Evolutionary conservation across 495 filamentous ascomycete species (phyloP).

Genomic region (Peziza echinospora): DNA sequence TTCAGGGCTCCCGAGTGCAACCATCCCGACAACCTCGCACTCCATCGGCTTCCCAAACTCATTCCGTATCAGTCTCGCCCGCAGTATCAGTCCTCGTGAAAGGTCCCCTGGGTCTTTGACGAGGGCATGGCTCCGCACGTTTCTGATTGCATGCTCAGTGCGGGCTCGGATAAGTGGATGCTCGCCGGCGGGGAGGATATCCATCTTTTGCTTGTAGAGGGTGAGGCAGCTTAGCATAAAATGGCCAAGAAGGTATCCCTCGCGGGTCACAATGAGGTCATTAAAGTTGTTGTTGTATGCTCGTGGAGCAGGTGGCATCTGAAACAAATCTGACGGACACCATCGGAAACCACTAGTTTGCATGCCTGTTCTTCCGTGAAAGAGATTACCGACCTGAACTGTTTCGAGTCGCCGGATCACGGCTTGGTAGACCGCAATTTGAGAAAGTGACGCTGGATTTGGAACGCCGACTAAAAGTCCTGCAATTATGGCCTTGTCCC

Average conservation of each 20-base stretch:
- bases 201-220: not conserved
- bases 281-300: not conserved
- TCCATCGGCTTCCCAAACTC: too few species aligned
- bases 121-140: not conserved
- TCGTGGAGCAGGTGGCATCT: not conserved
- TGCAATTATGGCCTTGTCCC: conserved; percentile 14
- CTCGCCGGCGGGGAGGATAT: conserved; percentile 1
- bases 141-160: conserved; percentile 1
- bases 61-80: not conserved
- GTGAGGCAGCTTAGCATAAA: too few species aligned
- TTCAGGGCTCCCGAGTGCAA: too few species aligned
- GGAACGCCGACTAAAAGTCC: conserved; percentile 9
- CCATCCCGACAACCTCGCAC: too few species aligned
- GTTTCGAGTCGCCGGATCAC: conserved; percentile 1
- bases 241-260: too few species aligned
- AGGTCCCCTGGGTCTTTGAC: conserved; percentile 1
- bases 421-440: conserved; percentile 1
- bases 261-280: not conserved
- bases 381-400: conserved; percentile 1
- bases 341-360: conserved; percentile 1
- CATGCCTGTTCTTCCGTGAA: conserved; percentile 2
- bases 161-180: conserved; percentile 1
- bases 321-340: conserved; percentile 2
- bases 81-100: conserved; percentile 1
- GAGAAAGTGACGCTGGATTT: conserved; percentile 1